These are phyloP conservation scores for Paxillus ammoniavirescens DNA, from an alignment of 768 basidiomycete species.

Conservation along the genomic window DNA sequence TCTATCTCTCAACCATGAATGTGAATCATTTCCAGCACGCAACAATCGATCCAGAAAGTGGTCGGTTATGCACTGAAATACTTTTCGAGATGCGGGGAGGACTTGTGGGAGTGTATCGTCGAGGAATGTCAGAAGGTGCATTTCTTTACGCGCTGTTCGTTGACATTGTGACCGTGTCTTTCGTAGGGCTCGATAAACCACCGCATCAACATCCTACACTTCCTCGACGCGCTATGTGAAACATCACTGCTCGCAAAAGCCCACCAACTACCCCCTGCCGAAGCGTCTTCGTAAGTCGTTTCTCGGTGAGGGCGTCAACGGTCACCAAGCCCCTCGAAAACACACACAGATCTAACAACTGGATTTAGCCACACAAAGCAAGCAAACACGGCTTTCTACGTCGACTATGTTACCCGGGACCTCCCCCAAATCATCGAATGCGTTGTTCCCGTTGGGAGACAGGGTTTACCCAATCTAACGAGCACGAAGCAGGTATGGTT, in stretches of 20 bases:
- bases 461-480: conserved; percentile 83
- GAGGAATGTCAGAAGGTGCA: conserved; percentile 87
- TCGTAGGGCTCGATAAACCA: conserved; percentile 80
- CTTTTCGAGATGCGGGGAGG: conserved; percentile 82
- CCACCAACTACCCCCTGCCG: conserved; percentile 33
- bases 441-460: conserved; percentile 87
- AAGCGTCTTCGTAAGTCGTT: conserved; percentile 22
- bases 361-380: conserved; percentile 31
- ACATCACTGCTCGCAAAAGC: conserved; percentile 68
- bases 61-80: conserved; percentile 85
- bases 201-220: conserved; percentile 90
- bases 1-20: neutral
- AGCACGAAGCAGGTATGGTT: conserved; percentile 78
- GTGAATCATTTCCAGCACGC: conserved; percentile 51
- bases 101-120: conserved; percentile 90
- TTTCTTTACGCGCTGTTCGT: neutral
- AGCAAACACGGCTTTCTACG: conserved; percentile 55
- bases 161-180: neutral
- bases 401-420: conserved; percentile 77
- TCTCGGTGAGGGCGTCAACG: neutral
- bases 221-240: conserved; percentile 87
- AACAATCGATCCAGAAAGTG: conserved; percentile 85
- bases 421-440: conserved; percentile 73
- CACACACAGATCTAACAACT: neutral
- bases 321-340: too few relatives aligned